Conservation (phyloP, 2,329 filamentous ascomycete species). For the Fusarium staphyleae region DNA sequence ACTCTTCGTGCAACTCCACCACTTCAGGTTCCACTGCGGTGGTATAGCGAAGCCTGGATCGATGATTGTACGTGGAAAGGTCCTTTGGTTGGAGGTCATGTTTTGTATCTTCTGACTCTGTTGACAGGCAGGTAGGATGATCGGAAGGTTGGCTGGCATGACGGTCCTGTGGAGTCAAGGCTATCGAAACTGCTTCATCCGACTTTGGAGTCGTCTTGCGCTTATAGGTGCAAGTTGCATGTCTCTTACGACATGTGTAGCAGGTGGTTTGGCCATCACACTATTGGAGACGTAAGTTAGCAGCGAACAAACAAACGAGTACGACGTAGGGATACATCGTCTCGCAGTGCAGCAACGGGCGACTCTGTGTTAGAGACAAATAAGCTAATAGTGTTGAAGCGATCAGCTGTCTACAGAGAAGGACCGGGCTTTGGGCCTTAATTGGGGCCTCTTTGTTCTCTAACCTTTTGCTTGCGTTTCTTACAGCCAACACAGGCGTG, state of each 20-base stretch:
- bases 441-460: constrained; percentile 25
- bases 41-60: constrained; percentile 1
- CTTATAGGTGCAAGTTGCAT: constrained; percentile 15
- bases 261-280: constrained; percentile 67
- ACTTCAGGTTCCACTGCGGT: constrained; percentile 56
- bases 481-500: constrained; percentile 72
- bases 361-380: not conserved
- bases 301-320: too few relatives aligned
- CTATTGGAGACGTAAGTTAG: constrained; percentile 44
- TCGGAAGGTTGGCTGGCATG: not conserved
- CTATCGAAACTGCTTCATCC: not conserved
- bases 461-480: constrained; percentile 71
- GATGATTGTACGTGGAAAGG: not conserved
- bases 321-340: too few relatives aligned
- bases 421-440: not conserved
- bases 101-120: not conserved
- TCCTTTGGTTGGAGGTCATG: not conserved
- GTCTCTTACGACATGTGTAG: constrained; percentile 60
- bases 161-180: constrained; percentile 2
- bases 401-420: not conserved
- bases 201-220: not conserved
- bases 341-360: not conserved
- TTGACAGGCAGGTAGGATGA: not conserved
- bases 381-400: not conserved
- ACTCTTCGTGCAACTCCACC: constrained; percentile 60